Base-by-base conservation (phyloP, 768 basidiomycete genomes). In the Boletus bicolor region DNA sequence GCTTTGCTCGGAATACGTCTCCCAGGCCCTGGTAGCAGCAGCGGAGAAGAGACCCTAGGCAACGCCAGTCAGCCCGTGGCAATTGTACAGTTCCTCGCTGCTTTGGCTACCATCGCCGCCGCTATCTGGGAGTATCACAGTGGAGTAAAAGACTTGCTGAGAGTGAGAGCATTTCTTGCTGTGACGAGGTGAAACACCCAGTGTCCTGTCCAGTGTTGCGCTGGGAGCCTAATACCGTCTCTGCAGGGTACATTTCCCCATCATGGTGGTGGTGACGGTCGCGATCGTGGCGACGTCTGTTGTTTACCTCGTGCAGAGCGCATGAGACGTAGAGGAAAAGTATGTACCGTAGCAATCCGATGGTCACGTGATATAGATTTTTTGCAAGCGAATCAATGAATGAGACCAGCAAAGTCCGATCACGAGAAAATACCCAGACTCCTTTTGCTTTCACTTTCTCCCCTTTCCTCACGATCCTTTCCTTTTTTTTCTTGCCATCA, bases 81-180 rank as follows among this genome's bases (percentile, higher is more conserved):
- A 4, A 72, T 75, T 19, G 65, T 88, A 5, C 76, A 85, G 55
- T 73, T 84, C 46, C 65, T 69, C 14, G 81, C 83, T 5, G 79
- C 86, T 9, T 54, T 87, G 15, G 73, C 75, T 12, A 78, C 80
- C 17, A 76, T 89, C 21, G 70, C 65, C 9, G 85, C 80, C 1
- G 87, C 86, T 0, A 58, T 75, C 37, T 89, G 83, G 83, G 86
- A 87, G 70, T 91, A 87, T 57, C 78, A 80, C 55, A 76, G 72
- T 47, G 82, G 82, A 2, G 82, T 77, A 44, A 70, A 75, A 62
- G 85, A 86, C 64, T 67, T 89, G 57, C 73, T 79, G 53, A 73
- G 76, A 53, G 75, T 80, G 71, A 77, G 80, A 57, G 84, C 85
- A 2, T 88, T 89, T 65, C 66, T 88, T 38, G 73, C 71, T 32